Percentiles rank a stretch among this genome's conserved stretches.
phyloP scores from a whole-genome alignment of 176 grass and related monocot genomes.

The Typha latifolia region DNA sequence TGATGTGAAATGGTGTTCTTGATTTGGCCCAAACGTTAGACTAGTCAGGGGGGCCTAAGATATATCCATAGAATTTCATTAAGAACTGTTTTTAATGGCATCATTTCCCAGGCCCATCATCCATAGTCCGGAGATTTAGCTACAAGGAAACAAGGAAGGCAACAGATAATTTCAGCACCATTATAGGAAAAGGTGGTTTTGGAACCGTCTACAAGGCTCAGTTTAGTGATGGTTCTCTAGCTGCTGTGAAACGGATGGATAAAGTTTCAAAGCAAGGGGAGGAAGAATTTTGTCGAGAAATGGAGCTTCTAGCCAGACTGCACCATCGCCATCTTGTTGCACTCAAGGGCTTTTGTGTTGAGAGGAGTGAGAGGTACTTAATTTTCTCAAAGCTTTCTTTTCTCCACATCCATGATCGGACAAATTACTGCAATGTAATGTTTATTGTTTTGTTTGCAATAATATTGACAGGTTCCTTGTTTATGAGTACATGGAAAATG shows the following conservation, averaged over 20 bases:
- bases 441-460: constrained; percentile 7
- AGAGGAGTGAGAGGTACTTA: constrained; percentile 75
- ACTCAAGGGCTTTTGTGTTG: constrained; percentile 82
- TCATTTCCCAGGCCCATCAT: constrained; percentile 65
- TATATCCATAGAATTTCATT: neutral
- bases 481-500: constrained; percentile 97
- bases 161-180: constrained; percentile 66
- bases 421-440: neutral
- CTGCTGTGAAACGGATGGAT: constrained; percentile 87
- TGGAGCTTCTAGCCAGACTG: constrained; percentile 87
- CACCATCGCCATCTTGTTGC: constrained; percentile 96
- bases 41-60: no score
- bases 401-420: neutral
- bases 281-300: constrained; percentile 94
- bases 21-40: neutral
- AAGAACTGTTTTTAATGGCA: neutral
- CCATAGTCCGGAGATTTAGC: constrained; percentile 75
- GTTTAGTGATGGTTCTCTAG: constrained; percentile 62
- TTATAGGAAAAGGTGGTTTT: constrained; percentile 95
- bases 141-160: constrained; percentile 72
- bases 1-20: neutral
- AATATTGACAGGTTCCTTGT: constrained; percentile 54
- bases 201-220: constrained; percentile 88
- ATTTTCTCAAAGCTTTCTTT: neutral
- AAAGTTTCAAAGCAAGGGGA: constrained; percentile 91